Percentiles rank a stretch among this genome's conserved stretches.
Conservation (phyloP, 257 asterid genomes). For the Nicotiana otophora region DNA sequence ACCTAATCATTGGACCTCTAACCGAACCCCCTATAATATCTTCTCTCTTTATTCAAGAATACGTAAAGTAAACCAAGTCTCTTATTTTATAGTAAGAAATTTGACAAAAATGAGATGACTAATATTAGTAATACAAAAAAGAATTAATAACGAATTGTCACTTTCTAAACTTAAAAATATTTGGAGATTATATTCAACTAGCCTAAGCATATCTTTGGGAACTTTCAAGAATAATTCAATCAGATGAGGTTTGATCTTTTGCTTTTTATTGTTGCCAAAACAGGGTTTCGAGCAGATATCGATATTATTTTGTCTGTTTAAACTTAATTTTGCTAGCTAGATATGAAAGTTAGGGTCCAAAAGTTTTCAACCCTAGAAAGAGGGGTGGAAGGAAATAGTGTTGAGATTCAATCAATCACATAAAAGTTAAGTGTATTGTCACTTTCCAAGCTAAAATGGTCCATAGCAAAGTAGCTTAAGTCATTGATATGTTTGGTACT, state of each 20-base stretch:
- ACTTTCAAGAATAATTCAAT: not conserved
- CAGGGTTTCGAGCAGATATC: not conserved
- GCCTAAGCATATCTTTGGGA: constrained; percentile 6
- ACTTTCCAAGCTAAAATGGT: constrained; percentile 11
- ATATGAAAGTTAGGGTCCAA: not conserved
- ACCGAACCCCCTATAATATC: constrained; percentile 5
- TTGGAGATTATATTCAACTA: constrained; percentile 5
- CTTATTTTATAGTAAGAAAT: not conserved
- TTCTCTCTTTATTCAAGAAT: not conserved
- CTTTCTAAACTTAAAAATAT: not conserved
- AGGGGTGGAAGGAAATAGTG: not conserved
- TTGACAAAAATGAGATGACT: not conserved
- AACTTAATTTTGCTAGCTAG: not conserved
- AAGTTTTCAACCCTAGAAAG: not conserved
- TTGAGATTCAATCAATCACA: constrained; percentile 8
- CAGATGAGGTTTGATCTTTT: not conserved
- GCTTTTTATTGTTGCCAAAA: constrained; percentile 4
- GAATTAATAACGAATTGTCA: constrained; percentile 19
- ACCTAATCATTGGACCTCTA: not conserved
- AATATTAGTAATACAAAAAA: constrained; percentile 5
- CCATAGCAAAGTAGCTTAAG: not conserved
- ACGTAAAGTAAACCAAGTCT: not conserved
- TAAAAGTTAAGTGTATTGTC: not conserved
- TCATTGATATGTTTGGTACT: constrained; percentile 8
- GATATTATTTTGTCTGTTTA: constrained; percentile 20